phyloP scores from a whole-genome alignment of 163 green algal genomes.

The Scenedesmus sp. region DNA sequence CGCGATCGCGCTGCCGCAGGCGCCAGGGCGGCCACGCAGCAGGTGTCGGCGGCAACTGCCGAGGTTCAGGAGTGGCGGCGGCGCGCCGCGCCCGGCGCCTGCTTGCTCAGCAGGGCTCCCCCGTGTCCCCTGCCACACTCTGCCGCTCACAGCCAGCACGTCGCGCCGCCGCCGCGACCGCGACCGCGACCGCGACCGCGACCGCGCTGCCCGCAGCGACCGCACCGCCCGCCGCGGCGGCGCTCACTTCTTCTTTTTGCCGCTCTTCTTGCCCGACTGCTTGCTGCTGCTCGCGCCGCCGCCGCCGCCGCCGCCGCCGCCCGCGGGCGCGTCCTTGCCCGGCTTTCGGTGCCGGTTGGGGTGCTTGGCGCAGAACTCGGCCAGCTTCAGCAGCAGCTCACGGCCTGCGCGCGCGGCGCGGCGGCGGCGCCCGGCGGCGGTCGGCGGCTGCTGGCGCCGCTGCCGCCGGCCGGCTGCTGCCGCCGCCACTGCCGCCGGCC shows the following conservation, averaged over 20 bases:
- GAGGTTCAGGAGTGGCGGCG: no score
- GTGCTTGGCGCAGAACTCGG: background rate
- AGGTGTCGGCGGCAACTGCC: no score
- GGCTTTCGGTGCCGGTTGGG: conserved; percentile 17
- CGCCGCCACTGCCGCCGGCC: background rate
- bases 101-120: no score
- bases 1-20: no score
- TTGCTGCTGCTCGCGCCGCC: conserved; percentile 19
- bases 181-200: no score
- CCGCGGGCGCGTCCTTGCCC: conserved; percentile 16
- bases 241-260: conserved; percentile 39
- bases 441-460: background rate
- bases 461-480: background rate
- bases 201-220: no score
- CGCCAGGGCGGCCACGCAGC: no score
- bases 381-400: conserved; percentile 27
- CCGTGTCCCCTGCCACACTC: no score
- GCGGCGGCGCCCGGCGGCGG: background rate
- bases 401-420: background rate
- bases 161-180: no score
- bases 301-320: background rate
- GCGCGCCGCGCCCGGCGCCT: no score
- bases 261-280: conserved; percentile 8
- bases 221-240: no score
- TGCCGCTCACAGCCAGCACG: no score